Conservation (phyloP, 2,329 filamentous ascomycete species). For the Verticillium tricorpus region DNA sequence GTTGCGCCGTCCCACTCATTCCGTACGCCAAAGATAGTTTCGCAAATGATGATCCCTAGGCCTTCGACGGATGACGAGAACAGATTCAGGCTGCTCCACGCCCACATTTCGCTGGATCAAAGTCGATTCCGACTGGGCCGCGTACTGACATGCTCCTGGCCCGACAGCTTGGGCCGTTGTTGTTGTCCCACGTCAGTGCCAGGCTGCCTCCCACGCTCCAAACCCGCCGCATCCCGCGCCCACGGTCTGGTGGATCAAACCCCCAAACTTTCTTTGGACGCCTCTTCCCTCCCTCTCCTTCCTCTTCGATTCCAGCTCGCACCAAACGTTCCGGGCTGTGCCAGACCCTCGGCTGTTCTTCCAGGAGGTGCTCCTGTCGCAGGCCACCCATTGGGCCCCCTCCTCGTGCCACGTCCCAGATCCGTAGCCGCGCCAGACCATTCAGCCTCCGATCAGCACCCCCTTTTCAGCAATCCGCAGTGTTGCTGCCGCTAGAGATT, state of each 20-base stretch:
- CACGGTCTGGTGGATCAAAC: constrained; percentile 10
- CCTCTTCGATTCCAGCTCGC: not conserved
- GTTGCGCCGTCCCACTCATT: too few species aligned
- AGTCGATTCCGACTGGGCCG: not conserved
- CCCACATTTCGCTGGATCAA: not conserved
- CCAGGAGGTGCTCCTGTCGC: not conserved
- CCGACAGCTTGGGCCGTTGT: constrained; percentile 5
- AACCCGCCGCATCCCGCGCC: constrained; percentile 9
- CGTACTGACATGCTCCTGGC: not conserved
- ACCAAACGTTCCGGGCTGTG: not conserved
- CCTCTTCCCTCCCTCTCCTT: not conserved
- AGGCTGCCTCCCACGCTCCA: not conserved
- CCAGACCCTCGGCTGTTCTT: not conserved
- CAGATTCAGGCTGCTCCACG: not conserved
- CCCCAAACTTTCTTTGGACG: constrained; percentile 13
- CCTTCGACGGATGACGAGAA: too few species aligned
- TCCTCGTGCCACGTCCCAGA: not conserved
- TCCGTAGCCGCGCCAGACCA: not conserved
- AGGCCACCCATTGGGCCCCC: not conserved
- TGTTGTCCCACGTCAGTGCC: constrained; percentile 5
- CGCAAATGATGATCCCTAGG: too few species aligned
- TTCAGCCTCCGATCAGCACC: not conserved
- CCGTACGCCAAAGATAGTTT: too few species aligned
- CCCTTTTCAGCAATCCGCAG: not conserved
- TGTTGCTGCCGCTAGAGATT: not conserved